These are phyloP conservation scores for Tetrapisispora fleetii DNA, from an alignment of 805 yeast species.

Conservation along the genomic window DNA sequence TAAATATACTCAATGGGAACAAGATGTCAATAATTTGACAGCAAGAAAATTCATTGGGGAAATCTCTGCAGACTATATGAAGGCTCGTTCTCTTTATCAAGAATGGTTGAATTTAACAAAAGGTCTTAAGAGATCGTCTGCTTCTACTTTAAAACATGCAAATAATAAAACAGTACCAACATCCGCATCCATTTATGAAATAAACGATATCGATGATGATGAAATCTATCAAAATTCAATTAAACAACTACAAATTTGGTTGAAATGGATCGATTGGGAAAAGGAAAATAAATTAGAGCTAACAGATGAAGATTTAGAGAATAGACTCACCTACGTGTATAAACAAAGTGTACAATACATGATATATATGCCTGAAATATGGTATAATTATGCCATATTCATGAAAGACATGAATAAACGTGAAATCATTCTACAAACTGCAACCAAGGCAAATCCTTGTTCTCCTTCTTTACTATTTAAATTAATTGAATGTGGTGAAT, in stretches of 20 bases:
- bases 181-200: not conserved
- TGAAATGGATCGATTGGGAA: slow-evolving; percentile 74
- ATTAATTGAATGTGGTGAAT: slow-evolving; percentile 62
- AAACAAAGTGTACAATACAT: slow-evolving; percentile 45
- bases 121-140: slow-evolving; percentile 36
- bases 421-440: slow-evolving; percentile 37
- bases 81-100: slow-evolving; percentile 64
- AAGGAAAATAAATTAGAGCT: slow-evolving; percentile 56
- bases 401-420: slow-evolving; percentile 14
- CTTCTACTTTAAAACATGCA: slow-evolving; percentile 18
- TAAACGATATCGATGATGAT: slow-evolving; percentile 6
- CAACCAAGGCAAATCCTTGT: slow-evolving; percentile 54
- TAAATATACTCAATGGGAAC: slow-evolving; percentile 75
- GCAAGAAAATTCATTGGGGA: slow-evolving; percentile 83
- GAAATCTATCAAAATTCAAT: slow-evolving; percentile 4
- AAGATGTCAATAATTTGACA: slow-evolving; percentile 57
- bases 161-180: slow-evolving; percentile 24
- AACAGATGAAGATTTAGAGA: slow-evolving; percentile 38
- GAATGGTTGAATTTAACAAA: slow-evolving; percentile 56
- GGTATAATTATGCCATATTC: slow-evolving; percentile 33
- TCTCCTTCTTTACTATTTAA: slow-evolving; percentile 59
- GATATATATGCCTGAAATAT: slow-evolving; percentile 27
- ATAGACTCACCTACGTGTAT: slow-evolving; percentile 62
- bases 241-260: slow-evolving; percentile 47
- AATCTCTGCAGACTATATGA: slow-evolving; percentile 75